Evolutionary conservation across 1,284 basidiomycete genomes (phyloP).

Genomic region (Pascua sp.): DNA sequence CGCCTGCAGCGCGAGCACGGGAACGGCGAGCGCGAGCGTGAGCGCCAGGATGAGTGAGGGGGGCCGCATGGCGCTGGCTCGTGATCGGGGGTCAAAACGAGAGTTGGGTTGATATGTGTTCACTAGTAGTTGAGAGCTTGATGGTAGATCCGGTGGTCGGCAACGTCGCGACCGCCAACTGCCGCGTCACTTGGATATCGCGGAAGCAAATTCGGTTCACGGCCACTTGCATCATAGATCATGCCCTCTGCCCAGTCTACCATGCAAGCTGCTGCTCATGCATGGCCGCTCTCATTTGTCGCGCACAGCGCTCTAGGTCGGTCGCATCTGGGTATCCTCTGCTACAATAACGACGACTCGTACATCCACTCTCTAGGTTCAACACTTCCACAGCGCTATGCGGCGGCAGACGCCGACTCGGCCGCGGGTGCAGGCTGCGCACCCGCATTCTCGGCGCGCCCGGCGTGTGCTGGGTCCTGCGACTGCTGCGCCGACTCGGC

Average conservation of each 20-base stretch:
- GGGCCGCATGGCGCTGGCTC: slow-evolving; percentile 46
- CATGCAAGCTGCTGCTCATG: too few relatives aligned
- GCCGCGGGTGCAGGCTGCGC: background rate
- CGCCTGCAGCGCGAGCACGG: slow-evolving; percentile 25
- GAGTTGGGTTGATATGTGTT: background rate
- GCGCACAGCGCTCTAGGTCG: too few relatives aligned
- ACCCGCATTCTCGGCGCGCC: background rate
- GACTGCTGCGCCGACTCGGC: background rate
- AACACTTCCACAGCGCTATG: background rate
- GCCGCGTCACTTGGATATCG: background rate
- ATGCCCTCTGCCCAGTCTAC: too few relatives aligned
- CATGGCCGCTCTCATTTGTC: too few relatives aligned
- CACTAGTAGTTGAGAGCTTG: too few relatives aligned
- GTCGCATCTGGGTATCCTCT: too few relatives aligned
- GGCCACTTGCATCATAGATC: too few relatives aligned
- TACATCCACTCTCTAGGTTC: background rate
- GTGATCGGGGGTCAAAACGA: background rate
- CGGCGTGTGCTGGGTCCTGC: too few relatives aligned
- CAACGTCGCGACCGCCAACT: too few relatives aligned
- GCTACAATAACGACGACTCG: too few relatives aligned
- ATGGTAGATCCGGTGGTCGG: too few relatives aligned
- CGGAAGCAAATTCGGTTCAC: background rate
- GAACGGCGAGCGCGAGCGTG: slow-evolving; percentile 1
- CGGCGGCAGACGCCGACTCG: background rate
- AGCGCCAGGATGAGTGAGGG: slow-evolving; percentile 51